A percentile compares a stretch with the other conserved stretches of the same genome.
Evolutionary conservation across 129 eudicot genomes (phyloP).

Genomic region (Glebionis coronaria): DNA sequence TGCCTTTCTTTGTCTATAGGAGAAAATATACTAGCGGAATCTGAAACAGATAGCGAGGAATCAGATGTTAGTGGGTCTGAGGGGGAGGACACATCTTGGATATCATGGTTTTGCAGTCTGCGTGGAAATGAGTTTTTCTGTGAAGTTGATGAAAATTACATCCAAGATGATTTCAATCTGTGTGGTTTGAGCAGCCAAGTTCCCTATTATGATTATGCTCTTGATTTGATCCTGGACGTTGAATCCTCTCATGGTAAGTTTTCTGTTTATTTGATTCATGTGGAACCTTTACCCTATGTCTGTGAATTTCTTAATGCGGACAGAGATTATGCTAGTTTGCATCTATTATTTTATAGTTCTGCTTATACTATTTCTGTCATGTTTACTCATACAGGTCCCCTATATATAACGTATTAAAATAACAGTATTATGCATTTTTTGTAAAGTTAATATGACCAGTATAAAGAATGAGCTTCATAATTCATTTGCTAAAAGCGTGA

Average conservation of each 20-base stretch:
- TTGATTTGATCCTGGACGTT: slow-evolving; percentile 79
- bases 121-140: slow-evolving; percentile 92
- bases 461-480: too few relatives aligned
- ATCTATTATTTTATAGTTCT: background rate
- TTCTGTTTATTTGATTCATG: slow-evolving; percentile 1
- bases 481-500: too few relatives aligned
- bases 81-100: slow-evolving; percentile 89
- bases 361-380: slow-evolving; percentile 4
- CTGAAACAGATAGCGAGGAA: slow-evolving; percentile 87
- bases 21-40: slow-evolving; percentile 53
- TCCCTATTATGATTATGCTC: slow-evolving; percentile 85
- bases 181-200: slow-evolving; percentile 91
- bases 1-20: slow-evolving; percentile 6
- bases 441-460: background rate
- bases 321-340: background rate
- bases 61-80: slow-evolving; percentile 93
- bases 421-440: background rate
- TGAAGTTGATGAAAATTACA: slow-evolving; percentile 90
- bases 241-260: slow-evolving; percentile 79
- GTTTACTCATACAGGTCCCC: background rate
- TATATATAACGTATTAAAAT: background rate
- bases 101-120: slow-evolving; percentile 90
- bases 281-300: background rate
- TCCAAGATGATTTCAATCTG: slow-evolving; percentile 90
- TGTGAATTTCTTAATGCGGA: background rate